Conservation (phyloP, 106 monocot genomes). For the Acorus gramineus region DNA sequence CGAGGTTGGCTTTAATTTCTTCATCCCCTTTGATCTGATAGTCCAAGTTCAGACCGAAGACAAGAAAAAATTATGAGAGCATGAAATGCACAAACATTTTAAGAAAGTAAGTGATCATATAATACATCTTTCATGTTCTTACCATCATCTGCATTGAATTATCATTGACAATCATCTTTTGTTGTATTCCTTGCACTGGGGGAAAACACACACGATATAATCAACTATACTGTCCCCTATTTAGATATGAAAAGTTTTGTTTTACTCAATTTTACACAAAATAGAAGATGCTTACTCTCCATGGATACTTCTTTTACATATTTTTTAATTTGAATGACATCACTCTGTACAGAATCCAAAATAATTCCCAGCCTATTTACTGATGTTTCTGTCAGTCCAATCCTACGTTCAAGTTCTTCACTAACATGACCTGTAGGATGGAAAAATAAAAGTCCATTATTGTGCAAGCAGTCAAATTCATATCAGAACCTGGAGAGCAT, state of each 20-base stretch:
- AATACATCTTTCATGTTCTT: slow-evolving; percentile 6
- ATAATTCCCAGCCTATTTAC: slow-evolving; percentile 65
- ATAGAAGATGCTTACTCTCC: slow-evolving; percentile 50
- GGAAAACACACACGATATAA: no score
- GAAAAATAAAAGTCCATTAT: background rate
- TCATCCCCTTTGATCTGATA: slow-evolving; percentile 74
- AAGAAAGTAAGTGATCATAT: background rate
- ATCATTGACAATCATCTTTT: slow-evolving; percentile 59
- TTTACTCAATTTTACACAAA: no score
- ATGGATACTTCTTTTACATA: slow-evolving; percentile 60
- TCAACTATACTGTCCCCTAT: no score
- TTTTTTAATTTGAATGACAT: slow-evolving; percentile 78
- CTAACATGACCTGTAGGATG: slow-evolving; percentile 44
- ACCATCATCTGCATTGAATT: slow-evolving; percentile 63
- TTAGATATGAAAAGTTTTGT: no score
- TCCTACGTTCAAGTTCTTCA: slow-evolving; percentile 72
- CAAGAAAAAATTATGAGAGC: background rate
- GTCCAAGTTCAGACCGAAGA: slow-evolving; percentile 10
- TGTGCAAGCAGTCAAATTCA: background rate
- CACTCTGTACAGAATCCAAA: slow-evolving; percentile 62
- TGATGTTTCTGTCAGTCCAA: slow-evolving; percentile 55
- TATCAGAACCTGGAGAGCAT: background rate
- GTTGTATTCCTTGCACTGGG: slow-evolving; percentile 67
- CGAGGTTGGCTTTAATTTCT: slow-evolving; percentile 56
- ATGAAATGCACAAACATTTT: background rate